Evolutionary conservation across 169 alveolate species (phyloP).

Genomic region (Eimeria sp.): DNA sequence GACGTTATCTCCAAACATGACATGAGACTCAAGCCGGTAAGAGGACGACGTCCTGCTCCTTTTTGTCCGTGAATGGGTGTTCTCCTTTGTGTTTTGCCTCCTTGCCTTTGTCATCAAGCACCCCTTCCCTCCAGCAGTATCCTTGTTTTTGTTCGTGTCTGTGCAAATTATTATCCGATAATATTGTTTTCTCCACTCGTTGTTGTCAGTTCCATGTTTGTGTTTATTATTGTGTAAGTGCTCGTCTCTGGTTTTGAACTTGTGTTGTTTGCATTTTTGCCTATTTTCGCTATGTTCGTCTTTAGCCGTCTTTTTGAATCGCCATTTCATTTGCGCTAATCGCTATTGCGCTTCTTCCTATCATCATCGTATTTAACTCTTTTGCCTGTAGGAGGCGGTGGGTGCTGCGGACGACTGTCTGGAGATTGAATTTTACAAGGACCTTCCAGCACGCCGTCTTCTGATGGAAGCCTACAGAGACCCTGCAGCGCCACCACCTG

Average conservation of each 20-base stretch:
- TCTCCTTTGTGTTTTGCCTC: not conserved
- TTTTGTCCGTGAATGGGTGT: not conserved
- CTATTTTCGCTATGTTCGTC: not conserved
- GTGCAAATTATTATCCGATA: too few species aligned
- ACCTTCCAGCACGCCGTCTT: conserved; percentile 16
- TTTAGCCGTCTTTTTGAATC: not conserved
- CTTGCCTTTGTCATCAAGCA: too few species aligned
- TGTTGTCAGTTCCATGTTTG: too few species aligned
- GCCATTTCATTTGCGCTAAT: not conserved
- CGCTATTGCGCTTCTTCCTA: not conserved
- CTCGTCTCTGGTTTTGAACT: not conserved
- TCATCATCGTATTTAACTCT: not conserved
- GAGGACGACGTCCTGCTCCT: not conserved
- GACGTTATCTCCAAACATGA: conserved; percentile 17
- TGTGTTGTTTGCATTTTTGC: not conserved
- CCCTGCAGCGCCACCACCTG: conserved; percentile 33
- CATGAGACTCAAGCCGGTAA: conserved; percentile 34
- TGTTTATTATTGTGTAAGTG: too few species aligned
- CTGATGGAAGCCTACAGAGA: not conserved
- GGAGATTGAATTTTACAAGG: conserved; percentile 21
- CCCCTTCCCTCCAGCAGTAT: too few species aligned
- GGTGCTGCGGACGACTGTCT: conserved; percentile 55
- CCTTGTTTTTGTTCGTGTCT: not conserved
- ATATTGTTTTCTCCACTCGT: too few species aligned
- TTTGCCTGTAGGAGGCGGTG: conserved; percentile 45